Evolutionary conservation across 2,329 filamentous ascomycete species (phyloP).

Genomic region (Sclerotinia minor): DNA sequence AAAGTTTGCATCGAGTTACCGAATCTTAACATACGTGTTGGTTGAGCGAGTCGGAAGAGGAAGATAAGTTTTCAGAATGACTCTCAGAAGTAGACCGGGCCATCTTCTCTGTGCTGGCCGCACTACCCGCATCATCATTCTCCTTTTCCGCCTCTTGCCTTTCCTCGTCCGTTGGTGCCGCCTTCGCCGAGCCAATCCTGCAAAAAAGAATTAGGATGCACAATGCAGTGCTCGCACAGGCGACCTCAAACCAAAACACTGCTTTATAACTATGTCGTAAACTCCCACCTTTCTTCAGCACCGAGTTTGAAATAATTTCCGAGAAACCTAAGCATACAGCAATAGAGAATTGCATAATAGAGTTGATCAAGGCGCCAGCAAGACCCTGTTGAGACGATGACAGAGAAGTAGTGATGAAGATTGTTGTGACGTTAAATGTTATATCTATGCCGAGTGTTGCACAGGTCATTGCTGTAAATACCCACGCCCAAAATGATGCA

Average conservation of each 20-base stretch:
- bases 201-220: conserved; percentile 18
- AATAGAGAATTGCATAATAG: conserved; percentile 22
- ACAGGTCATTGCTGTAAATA: conserved; percentile 67
- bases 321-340: conserved; percentile 21
- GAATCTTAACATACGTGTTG: conserved; percentile 2
- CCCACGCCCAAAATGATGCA: conserved; percentile 59
- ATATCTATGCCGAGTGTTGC: conserved; percentile 71
- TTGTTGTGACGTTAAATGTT: conserved; percentile 69
- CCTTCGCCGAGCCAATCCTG: conserved; percentile 23
- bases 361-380: conserved; percentile 67
- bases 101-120: background rate
- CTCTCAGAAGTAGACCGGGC: background rate
- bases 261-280: conserved; percentile 16
- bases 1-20: background rate
- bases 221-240: conserved; percentile 16
- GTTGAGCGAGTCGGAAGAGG: conserved; percentile 2
- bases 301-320: background rate
- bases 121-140: background rate
- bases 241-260: conserved; percentile 24
- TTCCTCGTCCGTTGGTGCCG: conserved; percentile 6
- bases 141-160: background rate
- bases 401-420: conserved; percentile 72
- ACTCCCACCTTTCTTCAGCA: background rate
- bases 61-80: background rate
- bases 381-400: conserved; percentile 65